A percentile compares a stretch with the other conserved stretches of the same genome.
These are phyloP conservation scores for Xylaria castorea DNA, from an alignment of 495 filamentous ascomycete genomes.

Conservation along the genomic window DNA sequence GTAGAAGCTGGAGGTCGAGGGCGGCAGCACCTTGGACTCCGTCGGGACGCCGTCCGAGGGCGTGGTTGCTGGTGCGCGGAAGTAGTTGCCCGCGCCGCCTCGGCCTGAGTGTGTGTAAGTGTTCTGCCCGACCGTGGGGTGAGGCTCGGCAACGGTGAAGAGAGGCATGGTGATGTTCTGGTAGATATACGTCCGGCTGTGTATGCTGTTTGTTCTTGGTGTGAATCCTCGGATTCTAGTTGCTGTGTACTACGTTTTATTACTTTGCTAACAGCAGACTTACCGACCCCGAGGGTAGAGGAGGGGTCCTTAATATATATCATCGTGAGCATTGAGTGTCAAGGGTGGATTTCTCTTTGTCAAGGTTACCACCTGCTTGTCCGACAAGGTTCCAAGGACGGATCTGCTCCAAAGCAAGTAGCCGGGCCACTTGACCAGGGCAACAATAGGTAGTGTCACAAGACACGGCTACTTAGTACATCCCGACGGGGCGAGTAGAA, in stretches of 20 bases:
- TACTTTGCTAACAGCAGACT: neutral
- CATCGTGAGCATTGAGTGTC: slow-evolving; percentile 32
- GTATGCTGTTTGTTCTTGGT: slow-evolving; percentile 11
- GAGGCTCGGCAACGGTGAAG: slow-evolving; percentile 80
- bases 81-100: slow-evolving; percentile 87
- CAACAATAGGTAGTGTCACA: slow-evolving; percentile 27
- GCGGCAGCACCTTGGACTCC: slow-evolving; percentile 31
- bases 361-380: slow-evolving; percentile 35
- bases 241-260: neutral
- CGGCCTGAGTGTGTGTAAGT: slow-evolving; percentile 78
- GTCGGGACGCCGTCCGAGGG: slow-evolving; percentile 49
- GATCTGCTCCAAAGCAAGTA: slow-evolving; percentile 3
- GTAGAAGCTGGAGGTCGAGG: slow-evolving; percentile 64
- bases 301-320: slow-evolving; percentile 34
- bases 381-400: slow-evolving; percentile 16
- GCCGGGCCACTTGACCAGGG: slow-evolving; percentile 16
- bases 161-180: slow-evolving; percentile 47
- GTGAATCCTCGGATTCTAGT: neutral
- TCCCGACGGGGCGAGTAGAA: neutral
- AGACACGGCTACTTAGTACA: slow-evolving; percentile 35
- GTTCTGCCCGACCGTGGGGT: slow-evolving; percentile 71
- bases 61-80: slow-evolving; percentile 70
- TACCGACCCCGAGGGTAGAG: neutral
- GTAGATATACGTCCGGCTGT: slow-evolving; percentile 34
- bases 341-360: slow-evolving; percentile 36